Evolutionary conservation across 352 stramenopile species (phyloP), one percentile per base, ranked within the genome.

Genomic region (Phytopythium aichiense): DNA sequence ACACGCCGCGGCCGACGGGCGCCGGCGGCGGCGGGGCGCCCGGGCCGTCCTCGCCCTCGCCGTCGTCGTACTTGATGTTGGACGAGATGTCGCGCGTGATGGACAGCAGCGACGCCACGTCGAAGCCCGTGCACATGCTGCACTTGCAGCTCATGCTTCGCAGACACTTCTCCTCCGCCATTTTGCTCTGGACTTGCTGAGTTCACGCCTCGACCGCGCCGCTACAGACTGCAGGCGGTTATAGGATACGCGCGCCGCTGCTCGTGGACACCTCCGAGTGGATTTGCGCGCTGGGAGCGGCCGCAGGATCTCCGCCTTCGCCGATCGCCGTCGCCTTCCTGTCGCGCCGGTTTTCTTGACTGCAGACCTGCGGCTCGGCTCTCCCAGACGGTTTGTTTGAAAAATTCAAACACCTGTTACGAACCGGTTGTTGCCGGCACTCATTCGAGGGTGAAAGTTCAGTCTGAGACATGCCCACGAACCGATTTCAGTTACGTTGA

Each of bases 121-220:
- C 85, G 61, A 94, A 88, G 62, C 85, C 84, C 22, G 80, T 74
- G 68, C 87, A 95, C 62, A 94, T 80, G 53, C 68, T 76, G 73
- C 87, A 95, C 61, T 61, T 90, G 79, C 87, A 95, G 66, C 77
- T 95, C 80, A 92, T 91, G 68, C 88, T 94, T 60, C 87, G 85
- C 42, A 94, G 72, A 54, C 87, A 95, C 73, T 87, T 89, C 43
- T 91, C 73, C 49, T 86, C 81, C 35, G 71, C 76, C 84, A 92
- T 92, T 49, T 55, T 46, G 22, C 23, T 62, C 2, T 18, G 35
- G 6, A 40, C 35, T 54, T 30, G 25, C n/a, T 51, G 20, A 16
- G 25, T 31, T 50, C 9, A n/a, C n/a, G n/a, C n/a, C n/a, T n/a
- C n/a, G n/a, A n/a, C n/a, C n/a, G 11, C 54, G 25, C 11, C 15